Percentiles rank a stretch among this genome's conserved stretches.
Evolutionary conservation across 169 alveolate species (phyloP).

Genomic region (Eimeria falciformis): DNA sequence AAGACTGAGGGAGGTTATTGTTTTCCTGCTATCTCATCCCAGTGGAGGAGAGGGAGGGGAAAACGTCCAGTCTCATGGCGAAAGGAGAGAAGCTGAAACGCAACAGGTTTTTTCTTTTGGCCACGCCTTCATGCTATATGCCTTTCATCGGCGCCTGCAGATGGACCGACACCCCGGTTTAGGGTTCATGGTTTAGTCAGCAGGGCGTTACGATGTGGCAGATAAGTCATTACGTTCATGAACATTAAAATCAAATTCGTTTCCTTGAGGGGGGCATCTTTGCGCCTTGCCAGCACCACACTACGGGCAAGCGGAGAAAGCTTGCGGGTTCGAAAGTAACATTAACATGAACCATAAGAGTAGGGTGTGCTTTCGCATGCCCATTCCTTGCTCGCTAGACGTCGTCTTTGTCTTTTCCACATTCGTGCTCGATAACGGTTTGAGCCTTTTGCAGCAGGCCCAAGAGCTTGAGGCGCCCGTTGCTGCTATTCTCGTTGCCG

Average conservation of each 20-base stretch:
- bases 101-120: too few relatives aligned
- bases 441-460: neutral
- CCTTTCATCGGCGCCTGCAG: too few relatives aligned
- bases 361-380: too few relatives aligned
- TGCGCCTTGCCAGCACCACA: neutral
- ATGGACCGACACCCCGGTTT: too few relatives aligned
- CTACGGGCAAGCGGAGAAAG: neutral
- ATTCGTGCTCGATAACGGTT: neutral
- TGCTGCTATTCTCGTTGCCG: neutral
- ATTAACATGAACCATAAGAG: neutral
- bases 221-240: too few relatives aligned
- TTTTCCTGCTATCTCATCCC: too few relatives aligned
- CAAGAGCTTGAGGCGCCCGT: neutral
- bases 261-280: neutral
- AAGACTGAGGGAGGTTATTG: neutral
- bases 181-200: too few relatives aligned
- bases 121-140: too few relatives aligned
- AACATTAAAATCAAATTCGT: too few relatives aligned
- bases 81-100: neutral
- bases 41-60: neutral
- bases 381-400: too few relatives aligned
- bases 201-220: too few relatives aligned
- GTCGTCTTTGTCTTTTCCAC: neutral
- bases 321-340: neutral
- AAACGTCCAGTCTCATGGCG: too few relatives aligned